phyloP scores from a whole-genome alignment of 495 filamentous ascomycete species.

The Talaromyces proteolyticus region DNA sequence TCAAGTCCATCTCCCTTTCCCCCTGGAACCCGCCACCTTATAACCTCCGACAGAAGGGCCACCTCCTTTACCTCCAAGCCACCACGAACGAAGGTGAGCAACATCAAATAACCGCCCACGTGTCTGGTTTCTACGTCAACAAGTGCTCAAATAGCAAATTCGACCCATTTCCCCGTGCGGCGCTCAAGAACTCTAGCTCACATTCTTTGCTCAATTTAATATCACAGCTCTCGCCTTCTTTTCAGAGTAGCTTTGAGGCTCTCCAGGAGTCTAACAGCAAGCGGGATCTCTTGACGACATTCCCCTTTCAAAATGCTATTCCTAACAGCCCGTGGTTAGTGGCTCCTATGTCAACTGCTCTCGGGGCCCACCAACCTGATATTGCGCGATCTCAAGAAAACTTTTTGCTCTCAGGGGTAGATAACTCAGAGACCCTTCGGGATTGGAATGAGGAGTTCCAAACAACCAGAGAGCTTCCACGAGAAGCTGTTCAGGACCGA shows the following conservation, averaged over 20 bases:
- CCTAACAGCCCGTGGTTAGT: conserved; percentile 93
- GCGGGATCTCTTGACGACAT: conserved; percentile 85
- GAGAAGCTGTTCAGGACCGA: conserved; percentile 88
- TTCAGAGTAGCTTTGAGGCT: conserved; percentile 62
- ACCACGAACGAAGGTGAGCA: conserved; percentile 90
- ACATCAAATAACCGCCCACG: conserved; percentile 85
- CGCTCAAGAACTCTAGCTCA: conserved; percentile 62
- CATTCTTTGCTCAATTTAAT: conserved; percentile 87
- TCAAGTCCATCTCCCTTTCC: conserved; percentile 84
- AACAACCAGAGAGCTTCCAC: conserved; percentile 87
- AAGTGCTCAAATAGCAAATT: conserved; percentile 87
- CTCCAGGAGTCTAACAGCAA: conserved; percentile 75
- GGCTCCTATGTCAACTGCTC: conserved; percentile 52
- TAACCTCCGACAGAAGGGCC: conserved; percentile 81
- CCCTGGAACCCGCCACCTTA: conserved; percentile 96
- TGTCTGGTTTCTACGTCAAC: conserved; percentile 95
- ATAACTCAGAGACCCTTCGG: conserved; percentile 86
- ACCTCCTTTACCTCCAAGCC: conserved; percentile 84
- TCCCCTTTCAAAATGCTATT: conserved; percentile 88
- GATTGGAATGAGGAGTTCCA: conserved; percentile 99
- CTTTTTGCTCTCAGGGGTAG: conserved; percentile 80
- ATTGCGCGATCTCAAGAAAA: conserved; percentile 87
- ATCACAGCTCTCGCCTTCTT: conserved; percentile 71
- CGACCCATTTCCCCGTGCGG: conserved; percentile 71
- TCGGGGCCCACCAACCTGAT: conserved; percentile 71